Base-by-base conservation (phyloP, 805 yeast species). In the Wickerhamiella cacticola region DNA sequence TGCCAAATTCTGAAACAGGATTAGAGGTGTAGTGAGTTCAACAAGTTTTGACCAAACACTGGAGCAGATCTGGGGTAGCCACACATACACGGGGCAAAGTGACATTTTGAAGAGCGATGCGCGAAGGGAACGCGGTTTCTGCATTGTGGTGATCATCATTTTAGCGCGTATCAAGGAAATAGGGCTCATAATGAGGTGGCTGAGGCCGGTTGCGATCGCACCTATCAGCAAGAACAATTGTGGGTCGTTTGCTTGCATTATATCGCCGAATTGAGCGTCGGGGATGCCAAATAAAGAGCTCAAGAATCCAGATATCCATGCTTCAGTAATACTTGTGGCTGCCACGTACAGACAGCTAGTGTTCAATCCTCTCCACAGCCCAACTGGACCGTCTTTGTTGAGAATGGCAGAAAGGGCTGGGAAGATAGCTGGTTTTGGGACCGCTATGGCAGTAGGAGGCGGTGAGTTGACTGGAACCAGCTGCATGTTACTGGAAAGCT, bases 221-320 rank as follows among this genome's bases (percentile, higher is more conserved):
- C 86, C 78, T 7, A 86, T 69, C 29, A 76, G 63, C 7, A 87
- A 67, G n/a, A 89, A 77, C 45, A 73, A 68, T 42, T 75, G 64
- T 1, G 94, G 86, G 52, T 81, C 86, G 3, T 87, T 76, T 9
- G 92, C 80, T 57, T 83, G 72, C 45, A 54, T 42, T 45, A 82
- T 72, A 53, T 85, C 95, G 55, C 86, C 79, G 61, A 86, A 81
- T 52, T 79, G 77, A 2, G 96, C 96, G 60, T 88, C 96, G 0
- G 96, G 95, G 25, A 86, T 76, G 16, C 82, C 80, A 46, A 83
- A 63, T 41, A 84, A 66, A 1, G 96, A 92, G 3, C 95, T 79
- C 6, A 87, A 60, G 53, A 88, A 76, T 3, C 96, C 96, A 0
- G 94, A 82, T 42, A 87, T 70, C 96, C 97, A 88, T 1, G 95